phyloP scores from a whole-genome alignment of 108 stramenopile genomes.

The Pseudonitzschia multiseries region DNA sequence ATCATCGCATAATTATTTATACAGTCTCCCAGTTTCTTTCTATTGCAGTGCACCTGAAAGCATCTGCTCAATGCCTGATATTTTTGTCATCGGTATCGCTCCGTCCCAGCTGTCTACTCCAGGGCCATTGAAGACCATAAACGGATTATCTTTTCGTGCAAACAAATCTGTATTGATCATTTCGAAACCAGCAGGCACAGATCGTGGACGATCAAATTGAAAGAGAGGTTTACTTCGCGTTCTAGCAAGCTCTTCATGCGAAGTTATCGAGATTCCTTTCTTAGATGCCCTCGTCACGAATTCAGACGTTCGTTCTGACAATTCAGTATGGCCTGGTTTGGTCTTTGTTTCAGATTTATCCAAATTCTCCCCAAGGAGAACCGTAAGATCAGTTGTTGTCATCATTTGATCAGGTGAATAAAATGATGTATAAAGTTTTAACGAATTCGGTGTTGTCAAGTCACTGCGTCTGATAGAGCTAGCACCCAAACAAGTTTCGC shows the following conservation, averaged over 20 bases:
- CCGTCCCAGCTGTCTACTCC: slow-evolving; percentile 76
- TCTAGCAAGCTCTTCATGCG: slow-evolving; percentile 25
- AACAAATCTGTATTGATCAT: slow-evolving; percentile 87
- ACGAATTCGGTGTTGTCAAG: slow-evolving; percentile 60
- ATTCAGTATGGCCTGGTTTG: slow-evolving; percentile 7
- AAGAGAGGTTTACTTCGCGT: slow-evolving; percentile 38
- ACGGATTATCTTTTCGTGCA: slow-evolving; percentile 85
- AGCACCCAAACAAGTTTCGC: slow-evolving; percentile 57
- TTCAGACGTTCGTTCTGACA: neutral
- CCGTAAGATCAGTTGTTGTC: slow-evolving; percentile 41
- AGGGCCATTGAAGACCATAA: slow-evolving; percentile 90
- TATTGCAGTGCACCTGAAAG: slow-evolving; percentile 23
- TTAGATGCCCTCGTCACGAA: slow-evolving; percentile 39
- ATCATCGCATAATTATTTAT: neutral
- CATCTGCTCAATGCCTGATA: slow-evolving; percentile 39
- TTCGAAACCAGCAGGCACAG: slow-evolving; percentile 70
- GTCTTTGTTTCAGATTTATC: neutral
- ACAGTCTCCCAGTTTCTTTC: neutral
- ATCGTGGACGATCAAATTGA: slow-evolving; percentile 41
- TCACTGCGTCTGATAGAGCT: slow-evolving; percentile 66
- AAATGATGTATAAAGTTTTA: slow-evolving; percentile 75
- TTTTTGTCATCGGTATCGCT: slow-evolving; percentile 46
- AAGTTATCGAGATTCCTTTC: slow-evolving; percentile 40
- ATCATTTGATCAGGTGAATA: slow-evolving; percentile 53
- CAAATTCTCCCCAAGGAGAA: slow-evolving; percentile 30